A percentile compares a stretch with the other conserved stretches of the same genome.
phyloP scores from a whole-genome alignment of 805 yeast genomes.

The Metschnikowia cubensis region DNA sequence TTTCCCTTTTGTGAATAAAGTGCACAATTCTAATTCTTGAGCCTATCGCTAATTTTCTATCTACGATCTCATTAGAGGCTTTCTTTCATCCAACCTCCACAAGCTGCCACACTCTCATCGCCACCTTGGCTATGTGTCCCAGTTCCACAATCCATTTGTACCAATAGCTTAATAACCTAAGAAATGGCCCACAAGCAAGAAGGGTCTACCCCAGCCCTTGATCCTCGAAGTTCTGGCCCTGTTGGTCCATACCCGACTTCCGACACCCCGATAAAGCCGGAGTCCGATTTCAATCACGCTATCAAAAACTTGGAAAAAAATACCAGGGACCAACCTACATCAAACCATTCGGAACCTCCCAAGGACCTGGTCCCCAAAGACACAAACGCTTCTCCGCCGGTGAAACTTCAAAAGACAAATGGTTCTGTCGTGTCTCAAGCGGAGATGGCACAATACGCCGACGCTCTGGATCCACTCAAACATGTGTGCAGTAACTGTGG shows the following conservation, averaged over 20 bases:
- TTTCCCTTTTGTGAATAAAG: background rate
- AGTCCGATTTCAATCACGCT: background rate
- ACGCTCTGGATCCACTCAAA: background rate
- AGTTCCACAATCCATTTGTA: background rate
- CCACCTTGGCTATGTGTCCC: slow-evolving; percentile 3
- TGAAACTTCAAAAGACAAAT: background rate
- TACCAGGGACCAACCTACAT: background rate
- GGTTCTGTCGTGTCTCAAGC: background rate
- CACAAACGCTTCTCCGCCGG: background rate
- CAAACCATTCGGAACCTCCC: background rate
- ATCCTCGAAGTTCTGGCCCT: background rate
- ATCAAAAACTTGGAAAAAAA: background rate
- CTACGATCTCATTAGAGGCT: background rate
- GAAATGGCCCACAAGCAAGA: slow-evolving; percentile 4
- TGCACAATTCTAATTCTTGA: background rate
- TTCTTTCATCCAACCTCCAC: background rate
- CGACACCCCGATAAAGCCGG: background rate
- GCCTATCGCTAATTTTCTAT: background rate
- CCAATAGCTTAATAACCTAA: background rate
- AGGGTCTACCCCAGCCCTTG: background rate
- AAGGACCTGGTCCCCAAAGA: no score
- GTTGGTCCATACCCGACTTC: background rate
- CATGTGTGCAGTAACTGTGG: slow-evolving; percentile 50
- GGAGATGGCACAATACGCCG: background rate
- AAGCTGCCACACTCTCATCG: background rate